Conservation (phyloP, 2,329 filamentous ascomycete species). For the Alternaria atra region DNA sequence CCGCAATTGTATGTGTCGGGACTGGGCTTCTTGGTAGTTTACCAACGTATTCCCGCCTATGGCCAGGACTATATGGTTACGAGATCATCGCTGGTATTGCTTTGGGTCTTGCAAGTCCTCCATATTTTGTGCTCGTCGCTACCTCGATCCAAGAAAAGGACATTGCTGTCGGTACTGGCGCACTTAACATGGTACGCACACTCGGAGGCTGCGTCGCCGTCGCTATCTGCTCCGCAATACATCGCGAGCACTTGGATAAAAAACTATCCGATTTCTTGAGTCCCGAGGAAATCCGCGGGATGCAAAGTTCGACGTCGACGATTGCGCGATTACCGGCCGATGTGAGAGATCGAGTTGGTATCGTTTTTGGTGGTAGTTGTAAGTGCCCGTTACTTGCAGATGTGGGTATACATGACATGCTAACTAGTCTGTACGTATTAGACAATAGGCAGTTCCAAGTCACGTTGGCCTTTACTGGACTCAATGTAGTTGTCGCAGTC, state of each 20-base stretch:
- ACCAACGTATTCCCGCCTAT: constrained; percentile 27
- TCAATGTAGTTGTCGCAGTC: constrained; percentile 36
- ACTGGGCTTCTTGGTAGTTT: constrained; percentile 41
- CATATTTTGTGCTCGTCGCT: constrained; percentile 40
- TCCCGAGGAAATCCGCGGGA: constrained; percentile 29
- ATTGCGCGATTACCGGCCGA: constrained; percentile 29
- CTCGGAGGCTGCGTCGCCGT: constrained; percentile 44
- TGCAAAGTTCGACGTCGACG: constrained; percentile 28
- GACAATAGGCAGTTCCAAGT: constrained; percentile 44
- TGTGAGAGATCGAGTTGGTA: constrained; percentile 25
- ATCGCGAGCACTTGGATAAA: constrained; percentile 29
- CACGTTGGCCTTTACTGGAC: constrained; percentile 35
- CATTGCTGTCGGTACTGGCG: constrained; percentile 39
- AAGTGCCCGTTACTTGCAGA: neutral
- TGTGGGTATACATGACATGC: neutral
- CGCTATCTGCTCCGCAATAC: constrained; percentile 43
- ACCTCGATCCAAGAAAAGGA: constrained; percentile 36
- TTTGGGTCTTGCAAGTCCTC: constrained; percentile 36
- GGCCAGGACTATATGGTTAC: constrained; percentile 38
- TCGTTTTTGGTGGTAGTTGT: constrained; percentile 40
- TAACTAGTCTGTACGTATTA: neutral
- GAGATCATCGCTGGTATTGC: constrained; percentile 41
- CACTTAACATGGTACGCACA: constrained; percentile 45
- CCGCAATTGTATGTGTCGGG: constrained; percentile 32
- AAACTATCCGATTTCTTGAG: constrained; percentile 31